Evolutionary conservation across 768 basidiomycete genomes (phyloP).

Genomic region (Auriscalpium vulgare): DNA sequence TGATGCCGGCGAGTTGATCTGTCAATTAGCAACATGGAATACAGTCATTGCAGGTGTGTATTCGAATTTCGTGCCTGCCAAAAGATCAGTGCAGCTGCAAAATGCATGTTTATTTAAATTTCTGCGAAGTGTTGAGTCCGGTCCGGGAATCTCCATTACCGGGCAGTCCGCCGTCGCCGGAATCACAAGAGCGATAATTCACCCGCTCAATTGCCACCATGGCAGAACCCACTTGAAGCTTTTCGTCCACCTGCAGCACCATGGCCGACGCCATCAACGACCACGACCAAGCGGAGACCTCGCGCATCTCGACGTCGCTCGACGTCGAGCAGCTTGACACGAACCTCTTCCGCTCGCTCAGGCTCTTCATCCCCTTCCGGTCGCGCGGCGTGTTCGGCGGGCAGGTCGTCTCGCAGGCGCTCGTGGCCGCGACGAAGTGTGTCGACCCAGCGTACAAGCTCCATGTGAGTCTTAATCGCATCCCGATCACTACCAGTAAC

Average conservation of each 20-base stretch:
- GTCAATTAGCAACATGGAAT: not conserved
- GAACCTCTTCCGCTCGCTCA: constrained; percentile 73
- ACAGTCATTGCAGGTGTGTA: too few species aligned
- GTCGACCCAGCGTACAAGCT: constrained; percentile 57
- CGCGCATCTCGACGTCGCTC: constrained; percentile 60
- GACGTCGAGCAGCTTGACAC: constrained; percentile 74
- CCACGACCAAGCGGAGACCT: constrained; percentile 7
- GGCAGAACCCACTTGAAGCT: not conserved
- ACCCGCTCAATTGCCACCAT: not conserved
- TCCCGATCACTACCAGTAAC: not conserved
- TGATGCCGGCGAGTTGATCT: constrained; percentile 3
- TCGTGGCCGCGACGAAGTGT: constrained; percentile 72
- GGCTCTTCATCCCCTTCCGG: constrained; percentile 51
- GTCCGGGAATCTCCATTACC: too few species aligned
- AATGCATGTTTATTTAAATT: too few species aligned
- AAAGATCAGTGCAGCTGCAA: too few species aligned
- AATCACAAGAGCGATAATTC: too few species aligned
- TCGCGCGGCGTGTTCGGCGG: constrained; percentile 80
- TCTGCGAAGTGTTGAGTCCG: too few species aligned
- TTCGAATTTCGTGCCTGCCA: too few species aligned
- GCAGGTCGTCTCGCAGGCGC: constrained; percentile 82
- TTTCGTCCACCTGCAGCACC: not conserved
- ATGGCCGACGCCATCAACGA: constrained; percentile 6
- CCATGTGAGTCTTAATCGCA: constrained; percentile 46
- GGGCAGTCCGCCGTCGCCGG: too few species aligned